phyloP scores from a whole-genome alignment of 345 rosid genomes.

The Noccaea caerulescens region DNA sequence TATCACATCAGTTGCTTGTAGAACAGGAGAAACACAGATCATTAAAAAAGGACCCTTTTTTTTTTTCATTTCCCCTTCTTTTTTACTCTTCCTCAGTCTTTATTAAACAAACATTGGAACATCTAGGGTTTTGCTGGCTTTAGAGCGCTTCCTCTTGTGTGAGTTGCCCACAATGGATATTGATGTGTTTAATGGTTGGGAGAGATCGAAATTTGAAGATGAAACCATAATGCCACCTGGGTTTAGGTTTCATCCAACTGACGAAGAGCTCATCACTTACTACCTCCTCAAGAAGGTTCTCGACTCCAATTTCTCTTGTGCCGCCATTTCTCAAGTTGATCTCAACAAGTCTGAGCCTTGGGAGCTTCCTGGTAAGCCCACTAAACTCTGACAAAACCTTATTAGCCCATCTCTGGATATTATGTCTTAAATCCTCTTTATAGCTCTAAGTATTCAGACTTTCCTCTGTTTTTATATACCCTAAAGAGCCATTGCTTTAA shows the following conservation, averaged over 20 bases:
- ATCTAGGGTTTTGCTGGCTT: slow-evolving; percentile 29
- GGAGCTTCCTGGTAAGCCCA: slow-evolving; percentile 83
- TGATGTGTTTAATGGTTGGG: slow-evolving; percentile 50
- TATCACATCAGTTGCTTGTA: slow-evolving; percentile 49
- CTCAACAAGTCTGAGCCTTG: slow-evolving; percentile 98
- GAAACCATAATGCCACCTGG: slow-evolving; percentile 80
- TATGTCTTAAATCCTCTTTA: not conserved
- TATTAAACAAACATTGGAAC: not conserved
- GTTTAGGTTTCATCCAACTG: slow-evolving; percentile 92
- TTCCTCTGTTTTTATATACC: not conserved
- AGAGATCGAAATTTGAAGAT: slow-evolving; percentile 39
- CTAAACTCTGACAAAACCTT: not conserved
- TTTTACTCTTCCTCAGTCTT: not conserved
- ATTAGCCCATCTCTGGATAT: not conserved
- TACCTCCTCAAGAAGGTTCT: slow-evolving; percentile 84
- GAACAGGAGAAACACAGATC: slow-evolving; percentile 47
- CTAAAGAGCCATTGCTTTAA: not conserved
- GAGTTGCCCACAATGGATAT: slow-evolving; percentile 50
- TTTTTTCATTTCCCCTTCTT: not conserved
- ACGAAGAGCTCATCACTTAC: slow-evolving; percentile 91
- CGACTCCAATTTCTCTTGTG: slow-evolving; percentile 68
- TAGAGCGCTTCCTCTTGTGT: not conserved
- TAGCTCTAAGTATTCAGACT: not conserved
- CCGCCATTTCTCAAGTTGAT: slow-evolving; percentile 86
- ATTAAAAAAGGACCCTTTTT: slow-evolving; percentile 28